Conservation (phyloP, 2,329 filamentous ascomycete species). For the Hypoxylon rubiginosum region DNA sequence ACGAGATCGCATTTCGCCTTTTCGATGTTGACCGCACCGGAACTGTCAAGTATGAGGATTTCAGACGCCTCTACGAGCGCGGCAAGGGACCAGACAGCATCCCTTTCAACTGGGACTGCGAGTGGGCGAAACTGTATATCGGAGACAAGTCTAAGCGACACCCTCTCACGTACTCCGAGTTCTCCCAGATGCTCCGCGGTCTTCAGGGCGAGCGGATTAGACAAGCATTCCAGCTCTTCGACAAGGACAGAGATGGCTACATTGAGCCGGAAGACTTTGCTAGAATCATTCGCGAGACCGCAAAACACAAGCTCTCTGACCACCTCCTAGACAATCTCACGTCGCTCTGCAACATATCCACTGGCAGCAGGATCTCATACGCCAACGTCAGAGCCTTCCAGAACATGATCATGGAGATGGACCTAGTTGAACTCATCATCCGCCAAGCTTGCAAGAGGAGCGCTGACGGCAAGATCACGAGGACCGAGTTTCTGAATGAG, state of each 20-base stretch:
- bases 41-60: slow-evolving; percentile 88
- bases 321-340: slow-evolving; percentile 92
- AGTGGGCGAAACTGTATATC: slow-evolving; percentile 96
- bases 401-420: slow-evolving; percentile 98
- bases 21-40: slow-evolving; percentile 91
- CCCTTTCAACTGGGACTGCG: slow-evolving; percentile 96
- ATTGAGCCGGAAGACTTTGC: slow-evolving; percentile 97
- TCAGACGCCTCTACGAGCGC: slow-evolving; percentile 85
- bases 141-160: slow-evolving; percentile 90
- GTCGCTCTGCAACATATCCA: slow-evolving; percentile 94
- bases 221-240: slow-evolving; percentile 93
- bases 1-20: slow-evolving; percentile 97
- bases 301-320: slow-evolving; percentile 96
- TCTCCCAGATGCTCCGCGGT: slow-evolving; percentile 97
- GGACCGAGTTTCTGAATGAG: slow-evolving; percentile 94
- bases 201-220: slow-evolving; percentile 95
- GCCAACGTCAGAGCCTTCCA: slow-evolving; percentile 98
- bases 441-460: slow-evolving; percentile 88
- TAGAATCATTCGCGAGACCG: slow-evolving; percentile 93
- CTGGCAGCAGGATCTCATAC: slow-evolving; percentile 94
- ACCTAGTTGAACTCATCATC: slow-evolving; percentile 93
- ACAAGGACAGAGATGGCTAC: slow-evolving; percentile 92
- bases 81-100: slow-evolving; percentile 89
- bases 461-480: slow-evolving; percentile 90
- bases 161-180: slow-evolving; percentile 94